Evolutionary conservation across 192 early-diverging fungal genomes (phyloP), one percentile per base, ranked within the genome.

Genomic region (Nowakowskiella sp.): DNA sequence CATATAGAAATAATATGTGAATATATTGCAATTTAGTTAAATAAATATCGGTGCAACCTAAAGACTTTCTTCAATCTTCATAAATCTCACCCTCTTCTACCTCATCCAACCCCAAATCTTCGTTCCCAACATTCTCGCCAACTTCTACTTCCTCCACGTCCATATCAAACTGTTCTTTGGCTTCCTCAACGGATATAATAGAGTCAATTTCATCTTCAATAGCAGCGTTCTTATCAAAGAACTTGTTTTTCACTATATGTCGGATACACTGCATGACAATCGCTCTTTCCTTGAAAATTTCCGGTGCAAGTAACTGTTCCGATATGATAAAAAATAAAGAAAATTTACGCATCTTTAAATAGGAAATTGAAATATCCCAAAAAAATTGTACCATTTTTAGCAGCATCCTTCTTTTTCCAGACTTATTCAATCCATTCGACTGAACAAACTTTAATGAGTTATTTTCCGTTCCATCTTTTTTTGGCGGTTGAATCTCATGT

Each of bases 231-330:
- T n/a, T n/a, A n/a, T n/a, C 72, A 56, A 80, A 78, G 66, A 72
- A 74, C 44, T 76, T 63, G 49, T 72, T 73, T 22, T 74, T 65
- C 2, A 78, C 49, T 52, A 86, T 72, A 57, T 74, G 75, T 2
- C 80, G 70, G 30, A 86, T 64, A 34, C 76, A 77, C 45, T 86
- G 82, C 42, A 86, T 31, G 6, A 86, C 47, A 9, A 68, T 61
- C 26, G 66, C 74, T 53, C 78, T 75, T 48, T 86, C 82, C 21
- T 72, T 32, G n/a, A 67, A 55, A 48, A 86, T 80, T 24, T 86
- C 83, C 10, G 66, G 58, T 13, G 71, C 68, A 8, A 86, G 47
- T 3, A 85, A 51, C 79, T 82, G 59, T 8, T 36, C 9, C 8
- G 13, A 59, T 25, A 13, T 29, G 7, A n/a, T 39, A 33, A 42